Conservation (phyloP, 164 flowering plant genomes). For the Magnolia kwangsiensis region DNA sequence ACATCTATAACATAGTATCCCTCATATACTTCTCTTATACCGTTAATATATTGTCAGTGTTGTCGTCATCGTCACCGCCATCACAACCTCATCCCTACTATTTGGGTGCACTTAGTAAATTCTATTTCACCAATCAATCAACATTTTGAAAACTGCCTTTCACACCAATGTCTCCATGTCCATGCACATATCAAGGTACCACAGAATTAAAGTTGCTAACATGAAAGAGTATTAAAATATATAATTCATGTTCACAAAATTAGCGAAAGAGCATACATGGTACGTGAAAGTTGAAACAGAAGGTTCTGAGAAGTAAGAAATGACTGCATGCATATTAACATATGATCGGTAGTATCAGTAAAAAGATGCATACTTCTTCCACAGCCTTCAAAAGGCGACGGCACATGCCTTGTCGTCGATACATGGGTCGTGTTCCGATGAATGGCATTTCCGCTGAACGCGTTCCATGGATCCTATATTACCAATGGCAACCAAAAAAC, state of each 20-base stretch:
- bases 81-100: no score
- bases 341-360: background rate
- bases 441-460: slow-evolving; percentile 81
- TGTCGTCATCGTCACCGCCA: no score
- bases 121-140: no score
- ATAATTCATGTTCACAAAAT: background rate
- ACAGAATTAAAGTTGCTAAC: no score
- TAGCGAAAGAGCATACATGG: background rate
- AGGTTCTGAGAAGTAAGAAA: background rate
- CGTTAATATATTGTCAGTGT: no score
- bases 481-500: slow-evolving; percentile 2
- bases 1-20: no score
- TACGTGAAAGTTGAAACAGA: background rate
- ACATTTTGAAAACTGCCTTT: no score
- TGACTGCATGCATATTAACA: background rate
- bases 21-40: no score
- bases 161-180: no score
- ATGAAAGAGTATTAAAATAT: background rate
- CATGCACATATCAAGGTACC: no score
- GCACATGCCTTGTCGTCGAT: slow-evolving; percentile 79
- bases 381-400: slow-evolving; percentile 60
- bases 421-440: slow-evolving; percentile 62
- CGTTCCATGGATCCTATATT: slow-evolving; percentile 54
- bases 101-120: no score
- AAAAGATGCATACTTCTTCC: slow-evolving; percentile 44